These are phyloP conservation scores for Suillus sp. DNA, from an alignment of 768 basidiomycete species.

Conservation along the genomic window DNA sequence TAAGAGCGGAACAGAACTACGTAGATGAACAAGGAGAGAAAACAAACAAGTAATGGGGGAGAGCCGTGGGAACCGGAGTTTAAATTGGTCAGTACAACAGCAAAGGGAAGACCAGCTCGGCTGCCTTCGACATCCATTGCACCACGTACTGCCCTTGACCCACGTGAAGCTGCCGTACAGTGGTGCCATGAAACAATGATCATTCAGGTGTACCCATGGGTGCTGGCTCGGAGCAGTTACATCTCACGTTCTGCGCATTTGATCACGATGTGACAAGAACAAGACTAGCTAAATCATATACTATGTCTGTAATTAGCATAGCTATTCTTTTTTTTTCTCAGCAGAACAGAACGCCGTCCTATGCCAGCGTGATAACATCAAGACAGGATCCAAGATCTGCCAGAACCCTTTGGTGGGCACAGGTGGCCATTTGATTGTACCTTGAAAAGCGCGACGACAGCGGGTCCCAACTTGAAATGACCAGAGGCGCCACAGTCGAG, in stretches of 20 bases:
- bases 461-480: not conserved
- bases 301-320: conserved; percentile 1
- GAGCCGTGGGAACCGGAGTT: conserved; percentile 53
- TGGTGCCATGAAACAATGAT: not conserved
- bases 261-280: conserved; percentile 2
- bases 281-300: not conserved
- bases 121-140: conserved; percentile 2
- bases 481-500: not conserved
- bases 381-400: not conserved
- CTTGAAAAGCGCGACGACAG: conserved; percentile 7
- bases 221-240: not conserved
- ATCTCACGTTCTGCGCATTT: not conserved
- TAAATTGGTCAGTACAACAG: conserved; percentile 35
- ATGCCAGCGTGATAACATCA: conserved; percentile 2
- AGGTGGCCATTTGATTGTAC: conserved; percentile 5
- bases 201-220: not conserved
- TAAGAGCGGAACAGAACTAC: conserved; percentile 30
- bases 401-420: not conserved
- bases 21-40: conserved; percentile 39
- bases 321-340: conserved; percentile 2
- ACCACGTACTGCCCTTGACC: conserved; percentile 3
- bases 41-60: conserved; percentile 42
- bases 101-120: conserved; percentile 8
- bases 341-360: not conserved
- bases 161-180: not conserved